Conservation (phyloP, 148 eudicot species). For the Rhododendron griersonianum region DNA sequence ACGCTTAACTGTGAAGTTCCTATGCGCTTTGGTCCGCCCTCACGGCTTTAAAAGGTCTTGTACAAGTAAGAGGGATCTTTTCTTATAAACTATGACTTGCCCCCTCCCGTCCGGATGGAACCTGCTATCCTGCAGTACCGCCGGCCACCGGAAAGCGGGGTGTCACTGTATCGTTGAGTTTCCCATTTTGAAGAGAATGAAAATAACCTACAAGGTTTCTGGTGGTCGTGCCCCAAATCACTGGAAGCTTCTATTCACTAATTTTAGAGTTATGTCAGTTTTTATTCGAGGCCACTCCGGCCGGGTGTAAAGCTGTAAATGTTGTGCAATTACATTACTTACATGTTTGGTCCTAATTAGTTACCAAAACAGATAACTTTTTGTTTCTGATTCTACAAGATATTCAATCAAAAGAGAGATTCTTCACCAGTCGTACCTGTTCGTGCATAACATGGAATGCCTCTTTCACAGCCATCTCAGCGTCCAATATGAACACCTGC, state of each 20-base stretch:
- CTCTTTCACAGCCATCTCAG: constrained; percentile 25
- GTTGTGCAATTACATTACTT: neutral
- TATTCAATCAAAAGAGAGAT: neutral
- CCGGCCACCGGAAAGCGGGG: too few species aligned
- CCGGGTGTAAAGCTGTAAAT: neutral
- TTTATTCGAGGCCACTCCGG: neutral
- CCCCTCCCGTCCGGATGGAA: too few species aligned
- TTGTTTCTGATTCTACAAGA: neutral
- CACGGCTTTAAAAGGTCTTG: too few species aligned
- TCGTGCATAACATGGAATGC: constrained; percentile 35
- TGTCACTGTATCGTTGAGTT: neutral
- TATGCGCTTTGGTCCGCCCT: too few species aligned
- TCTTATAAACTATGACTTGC: too few species aligned
- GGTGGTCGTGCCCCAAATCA: neutral
- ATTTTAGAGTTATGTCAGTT: neutral
- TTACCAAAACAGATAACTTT: neutral
- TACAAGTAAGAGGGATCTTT: too few species aligned
- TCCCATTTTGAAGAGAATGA: neutral
- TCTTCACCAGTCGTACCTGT: constrained; percentile 19
- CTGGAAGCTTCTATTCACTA: neutral
- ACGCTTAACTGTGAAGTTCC: too few species aligned
- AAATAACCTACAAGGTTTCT: neutral
- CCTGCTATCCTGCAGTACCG: too few species aligned
- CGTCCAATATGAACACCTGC: constrained; percentile 35
- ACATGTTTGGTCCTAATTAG: neutral